Percentiles rank a stretch among this genome's conserved stretches.
phyloP scores from a whole-genome alignment of 257 asterid genomes.

The Misopates orontium region DNA sequence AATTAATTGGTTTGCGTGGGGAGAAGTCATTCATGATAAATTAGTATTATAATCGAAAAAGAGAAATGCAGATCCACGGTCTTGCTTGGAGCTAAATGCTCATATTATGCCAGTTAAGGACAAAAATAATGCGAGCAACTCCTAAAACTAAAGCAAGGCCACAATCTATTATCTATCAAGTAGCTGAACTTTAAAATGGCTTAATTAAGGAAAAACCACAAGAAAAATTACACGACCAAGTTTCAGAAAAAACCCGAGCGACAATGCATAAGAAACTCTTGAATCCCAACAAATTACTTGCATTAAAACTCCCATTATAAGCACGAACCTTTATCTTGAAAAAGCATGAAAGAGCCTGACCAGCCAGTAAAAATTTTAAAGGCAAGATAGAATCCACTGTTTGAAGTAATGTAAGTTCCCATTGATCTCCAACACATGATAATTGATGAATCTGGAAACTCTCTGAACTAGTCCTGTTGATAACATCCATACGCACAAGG shows the following conservation, averaged over 20 bases:
- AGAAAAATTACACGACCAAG: background rate
- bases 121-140: conserved; percentile 8
- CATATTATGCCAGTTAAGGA: conserved; percentile 2
- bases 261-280: background rate
- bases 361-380: conserved; percentile 63
- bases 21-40: background rate
- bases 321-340: conserved; percentile 87
- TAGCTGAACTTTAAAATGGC: conserved; percentile 6
- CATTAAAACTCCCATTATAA: conserved; percentile 13
- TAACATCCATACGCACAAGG: conserved; percentile 82
- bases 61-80: background rate
- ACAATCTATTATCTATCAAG: conserved; percentile 3
- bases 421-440: conserved; percentile 79
- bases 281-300: conserved; percentile 12
- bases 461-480: conserved; percentile 80
- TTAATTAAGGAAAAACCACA: conserved; percentile 5
- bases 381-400: conserved; percentile 57
- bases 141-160: conserved; percentile 6
- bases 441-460: conserved; percentile 80
- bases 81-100: background rate
- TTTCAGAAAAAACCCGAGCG: conserved; percentile 15
- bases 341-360: conserved; percentile 85
- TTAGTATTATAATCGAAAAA: background rate
- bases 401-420: conserved; percentile 82
- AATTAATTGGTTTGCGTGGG: background rate